Evolutionary conservation across 495 filamentous ascomycete genomes (phyloP), one percentile per base, ranked within the genome.

Genomic region (Hypoxylon lenormandii): DNA sequence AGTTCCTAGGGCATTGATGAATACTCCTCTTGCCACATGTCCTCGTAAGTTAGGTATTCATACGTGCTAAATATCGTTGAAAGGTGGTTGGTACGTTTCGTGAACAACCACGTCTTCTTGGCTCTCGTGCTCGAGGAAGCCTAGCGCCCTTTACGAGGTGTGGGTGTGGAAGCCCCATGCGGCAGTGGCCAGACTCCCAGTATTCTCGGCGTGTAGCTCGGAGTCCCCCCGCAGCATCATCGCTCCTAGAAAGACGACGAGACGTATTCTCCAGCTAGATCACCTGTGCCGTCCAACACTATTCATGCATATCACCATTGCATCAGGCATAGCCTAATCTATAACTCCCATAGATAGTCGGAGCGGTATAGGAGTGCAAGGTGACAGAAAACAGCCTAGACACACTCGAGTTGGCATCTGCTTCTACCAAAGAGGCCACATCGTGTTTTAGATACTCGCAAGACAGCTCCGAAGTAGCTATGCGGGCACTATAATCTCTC

Each of bases 221-320:
- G 68, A 52, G 47, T 48, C 30, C 63, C 46, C 42, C 63, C 47
- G 38, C 62, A 54, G 55, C 66, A 62, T 63, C 47, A 33, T 59
- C 13, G 33, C 51, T 48, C 40, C 59, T 42, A 28, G 52, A 59
- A 50, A 4, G 12, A 28, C 48, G 26, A 46, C 38, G 22, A 48
- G 60, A 19, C 23, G 23, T 33, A 21, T 6, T 45, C 19, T 57
- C 30, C 45, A 38, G 51, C 30, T 36, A 49, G 47, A 46, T 52
- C 57, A 47, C 42, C 56, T 48, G 51, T 57, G 62, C 52, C 12
- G 37, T 37, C 56, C 42, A 45, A 40, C 38, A 57, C 61, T 43
- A 53, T 45, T 46, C 40, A 66, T 70, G 67, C 61, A 57, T 47
- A 66, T 66, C 57, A 59, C 68, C 40, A 57, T 66, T 61, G 55